Conservation (phyloP, 2,329 filamentous ascomycete genomes). For the Trichoderma koningiopsis region DNA sequence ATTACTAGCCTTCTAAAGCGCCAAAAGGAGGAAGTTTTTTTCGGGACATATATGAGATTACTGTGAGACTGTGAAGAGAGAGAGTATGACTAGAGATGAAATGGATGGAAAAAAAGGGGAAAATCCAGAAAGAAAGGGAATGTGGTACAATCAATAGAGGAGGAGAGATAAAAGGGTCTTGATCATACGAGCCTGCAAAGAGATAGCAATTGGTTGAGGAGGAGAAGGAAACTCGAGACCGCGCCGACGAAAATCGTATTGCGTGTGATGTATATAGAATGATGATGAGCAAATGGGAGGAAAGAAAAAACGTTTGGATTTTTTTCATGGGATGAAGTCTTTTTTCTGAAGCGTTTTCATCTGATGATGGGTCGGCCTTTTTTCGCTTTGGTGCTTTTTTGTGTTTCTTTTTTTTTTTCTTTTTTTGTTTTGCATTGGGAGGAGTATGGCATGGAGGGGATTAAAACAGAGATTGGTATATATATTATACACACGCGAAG, state of each 20-base stretch:
- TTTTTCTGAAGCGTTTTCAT: not conserved
- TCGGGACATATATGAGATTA: no score
- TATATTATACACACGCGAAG: not conserved
- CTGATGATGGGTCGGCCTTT: not conserved
- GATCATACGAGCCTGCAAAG: not conserved
- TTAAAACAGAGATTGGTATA: not conserved
- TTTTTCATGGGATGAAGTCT: not conserved
- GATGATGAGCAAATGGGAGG: not conserved
- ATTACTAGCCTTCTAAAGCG: no score
- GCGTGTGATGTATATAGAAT: conserved; percentile 5
- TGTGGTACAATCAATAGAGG: not conserved
- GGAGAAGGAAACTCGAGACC: not conserved
- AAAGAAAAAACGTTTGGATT: not conserved
- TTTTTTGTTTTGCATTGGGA: conserved; percentile 5
- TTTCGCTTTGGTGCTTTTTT: not conserved
- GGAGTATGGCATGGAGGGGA: not conserved
- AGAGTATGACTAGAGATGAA: not conserved
- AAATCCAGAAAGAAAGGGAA: not conserved
- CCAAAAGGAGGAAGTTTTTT: no score
- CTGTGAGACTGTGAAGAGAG: not conserved
- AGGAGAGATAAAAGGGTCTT: not conserved
- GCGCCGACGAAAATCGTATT: not conserved
- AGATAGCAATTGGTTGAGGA: not conserved
- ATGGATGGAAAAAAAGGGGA: not conserved
- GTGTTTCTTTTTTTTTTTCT: not conserved